A percentile compares a stretch with the other conserved stretches of the same genome.
Conservation (phyloP, 2,329 filamentous ascomycete genomes). For the Coniochaeta sp. region DNA sequence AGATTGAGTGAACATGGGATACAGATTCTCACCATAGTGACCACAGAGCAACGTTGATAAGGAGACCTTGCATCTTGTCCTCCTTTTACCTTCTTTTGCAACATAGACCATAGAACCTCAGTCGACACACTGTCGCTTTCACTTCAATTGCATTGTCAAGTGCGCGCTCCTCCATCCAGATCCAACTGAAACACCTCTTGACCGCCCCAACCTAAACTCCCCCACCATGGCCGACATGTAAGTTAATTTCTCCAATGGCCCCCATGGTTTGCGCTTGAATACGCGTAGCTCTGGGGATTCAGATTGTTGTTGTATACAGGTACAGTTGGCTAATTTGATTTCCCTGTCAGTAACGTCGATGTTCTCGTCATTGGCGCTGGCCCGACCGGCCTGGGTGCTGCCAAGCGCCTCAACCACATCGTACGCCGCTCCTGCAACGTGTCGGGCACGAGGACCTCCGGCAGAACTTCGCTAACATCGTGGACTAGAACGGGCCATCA, state of each 20-base stretch:
- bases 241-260: conserved; percentile 2
- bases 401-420: conserved; percentile 94
- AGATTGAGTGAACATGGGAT: conserved; percentile 1
- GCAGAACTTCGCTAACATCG: conserved; percentile 13
- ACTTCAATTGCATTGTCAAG: background rate
- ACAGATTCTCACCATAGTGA: background rate
- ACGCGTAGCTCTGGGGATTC: background rate
- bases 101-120: background rate
- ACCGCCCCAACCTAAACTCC: background rate
- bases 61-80: background rate
- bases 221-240: conserved; percentile 20
- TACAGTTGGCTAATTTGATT: conserved; percentile 6
- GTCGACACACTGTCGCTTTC: background rate
- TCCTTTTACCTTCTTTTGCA: background rate
- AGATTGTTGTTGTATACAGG: background rate
- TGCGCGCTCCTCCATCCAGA: background rate
- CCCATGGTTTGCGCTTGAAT: background rate
- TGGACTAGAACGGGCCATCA: conserved; percentile 72
- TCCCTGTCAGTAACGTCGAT: conserved; percentile 68
- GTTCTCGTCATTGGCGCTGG: conserved; percentile 97
- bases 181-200: background rate
- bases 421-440: conserved; percentile 48
- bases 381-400: conserved; percentile 93
- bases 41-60: background rate
- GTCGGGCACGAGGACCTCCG: background rate